phyloP scores from a whole-genome alignment of 352 stramenopile species.

The Phytophthora vignae region DNA sequence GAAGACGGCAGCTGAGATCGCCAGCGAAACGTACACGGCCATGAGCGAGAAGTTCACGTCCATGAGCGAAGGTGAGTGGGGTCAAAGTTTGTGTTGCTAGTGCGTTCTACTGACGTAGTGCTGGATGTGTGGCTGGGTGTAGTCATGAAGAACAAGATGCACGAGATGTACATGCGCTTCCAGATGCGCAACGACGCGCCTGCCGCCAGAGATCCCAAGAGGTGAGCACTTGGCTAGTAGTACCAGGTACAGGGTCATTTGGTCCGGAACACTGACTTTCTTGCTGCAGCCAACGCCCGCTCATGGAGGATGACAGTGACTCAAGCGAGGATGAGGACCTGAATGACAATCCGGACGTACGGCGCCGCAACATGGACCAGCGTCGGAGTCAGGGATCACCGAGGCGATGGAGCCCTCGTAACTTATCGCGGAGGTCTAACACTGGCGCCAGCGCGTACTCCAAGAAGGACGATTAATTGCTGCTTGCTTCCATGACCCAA shows the following conservation, averaged over 20 bases:
- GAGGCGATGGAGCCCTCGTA: conserved; percentile 26
- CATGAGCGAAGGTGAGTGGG: conserved; percentile 75
- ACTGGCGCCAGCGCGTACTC: conserved; percentile 32
- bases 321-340: conserved; percentile 78
- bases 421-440: conserved; percentile 35
- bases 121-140: not conserved
- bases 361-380: conserved; percentile 51
- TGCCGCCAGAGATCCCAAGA: conserved; percentile 66
- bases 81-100: not conserved
- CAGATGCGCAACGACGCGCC: conserved; percentile 69
- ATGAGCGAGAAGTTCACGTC: conserved; percentile 77
- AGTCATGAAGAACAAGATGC: conserved; percentile 85
- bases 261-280: not conserved
- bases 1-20: conserved; percentile 76
- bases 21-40: conserved; percentile 71
- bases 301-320: conserved; percentile 78
- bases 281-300: conserved; percentile 61
- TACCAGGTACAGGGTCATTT: too few relatives aligned
- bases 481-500: not conserved
- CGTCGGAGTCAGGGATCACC: conserved; percentile 36
- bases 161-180: conserved; percentile 87
- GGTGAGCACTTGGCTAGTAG: conserved; percentile 30
- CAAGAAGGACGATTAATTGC: conserved; percentile 72
- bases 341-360: conserved; percentile 44
- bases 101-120: conserved; percentile 2